Percentiles rank a stretch among this genome's conserved stretches.
Evolutionary conservation across 2,329 filamentous ascomycete genomes (phyloP).

Genomic region (Penicillium palitans): DNA sequence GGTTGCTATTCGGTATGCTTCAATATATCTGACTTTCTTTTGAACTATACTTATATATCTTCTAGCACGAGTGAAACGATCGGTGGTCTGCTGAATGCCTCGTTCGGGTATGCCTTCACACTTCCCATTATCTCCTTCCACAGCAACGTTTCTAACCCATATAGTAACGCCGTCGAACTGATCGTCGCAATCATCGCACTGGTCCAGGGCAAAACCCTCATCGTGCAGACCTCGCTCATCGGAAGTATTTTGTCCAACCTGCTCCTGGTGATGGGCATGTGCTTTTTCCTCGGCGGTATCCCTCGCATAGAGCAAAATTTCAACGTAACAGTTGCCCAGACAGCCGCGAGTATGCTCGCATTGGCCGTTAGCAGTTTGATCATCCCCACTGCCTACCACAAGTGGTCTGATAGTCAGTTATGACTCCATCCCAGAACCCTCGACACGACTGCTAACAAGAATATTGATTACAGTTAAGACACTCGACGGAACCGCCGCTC

Average conservation of each 20-base stretch:
- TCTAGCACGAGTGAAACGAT: slow-evolving; percentile 72
- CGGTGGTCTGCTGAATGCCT: slow-evolving; percentile 85
- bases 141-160: neutral
- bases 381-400: slow-evolving; percentile 83
- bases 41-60: slow-evolving; percentile 1
- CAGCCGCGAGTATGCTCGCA: slow-evolving; percentile 76
- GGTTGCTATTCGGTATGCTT: slow-evolving; percentile 59
- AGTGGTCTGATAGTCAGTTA: slow-evolving; percentile 48
- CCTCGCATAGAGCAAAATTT: slow-evolving; percentile 81
- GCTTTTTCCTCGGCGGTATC: slow-evolving; percentile 83
- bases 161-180: slow-evolving; percentile 78
- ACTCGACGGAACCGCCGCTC: slow-evolving; percentile 21
- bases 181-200: slow-evolving; percentile 87
- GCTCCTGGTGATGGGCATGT: slow-evolving; percentile 85
- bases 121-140: neutral
- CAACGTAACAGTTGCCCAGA: slow-evolving; percentile 89
- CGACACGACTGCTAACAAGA: neutral
- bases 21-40: neutral
- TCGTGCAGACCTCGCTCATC: slow-evolving; percentile 90
- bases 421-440: neutral
- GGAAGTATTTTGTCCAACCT: slow-evolving; percentile 91
- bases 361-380: slow-evolving; percentile 79
- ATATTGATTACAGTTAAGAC: neutral
- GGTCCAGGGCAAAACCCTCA: slow-evolving; percentile 69
- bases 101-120: slow-evolving; percentile 61